Percentiles rank a stretch among this genome's conserved stretches.
These are phyloP conservation scores for Hygrocybe coccinea DNA, from an alignment of 768 basidiomycete species.

Conservation along the genomic window DNA sequence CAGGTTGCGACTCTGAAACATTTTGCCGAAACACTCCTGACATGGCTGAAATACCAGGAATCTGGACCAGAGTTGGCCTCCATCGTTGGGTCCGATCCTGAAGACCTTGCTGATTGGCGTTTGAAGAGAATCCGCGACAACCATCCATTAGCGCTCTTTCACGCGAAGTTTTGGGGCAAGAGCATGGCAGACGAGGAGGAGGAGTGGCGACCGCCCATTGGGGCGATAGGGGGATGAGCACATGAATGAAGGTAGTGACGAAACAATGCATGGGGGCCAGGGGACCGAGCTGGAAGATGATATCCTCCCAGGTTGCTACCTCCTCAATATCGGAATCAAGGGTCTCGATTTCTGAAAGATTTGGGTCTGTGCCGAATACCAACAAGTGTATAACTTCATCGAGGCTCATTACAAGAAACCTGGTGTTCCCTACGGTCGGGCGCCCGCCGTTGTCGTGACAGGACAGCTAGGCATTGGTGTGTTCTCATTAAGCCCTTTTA, in stretches of 20 bases:
- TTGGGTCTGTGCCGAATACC: constrained; percentile 2
- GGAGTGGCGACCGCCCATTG: neutral
- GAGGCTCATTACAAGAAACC: neutral
- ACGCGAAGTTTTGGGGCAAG: constrained; percentile 4
- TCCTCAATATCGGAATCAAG: constrained; percentile 1
- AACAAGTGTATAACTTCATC: neutral
- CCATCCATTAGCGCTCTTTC: neutral
- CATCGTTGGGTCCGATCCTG: neutral
- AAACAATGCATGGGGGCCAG: neutral
- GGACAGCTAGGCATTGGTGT: constrained; percentile 2
- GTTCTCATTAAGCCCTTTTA: neutral
- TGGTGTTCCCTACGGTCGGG: neutral
- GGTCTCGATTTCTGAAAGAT: neutral
- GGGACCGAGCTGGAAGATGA: too few relatives aligned
- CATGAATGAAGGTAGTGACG: neutral
- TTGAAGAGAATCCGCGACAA: neutral
- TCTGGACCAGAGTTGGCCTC: neutral
- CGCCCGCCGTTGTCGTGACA: neutral
- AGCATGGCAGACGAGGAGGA: neutral
- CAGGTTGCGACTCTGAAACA: too few relatives aligned
- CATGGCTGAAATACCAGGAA: too few relatives aligned
- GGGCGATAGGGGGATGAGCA: neutral
- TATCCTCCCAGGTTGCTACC: constrained; percentile 1
- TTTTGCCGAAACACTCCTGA: too few relatives aligned
- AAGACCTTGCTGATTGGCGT: neutral